phyloP scores from a whole-genome alignment of 2,329 filamentous ascomycete genomes.

The Penicillium crustosum region DNA sequence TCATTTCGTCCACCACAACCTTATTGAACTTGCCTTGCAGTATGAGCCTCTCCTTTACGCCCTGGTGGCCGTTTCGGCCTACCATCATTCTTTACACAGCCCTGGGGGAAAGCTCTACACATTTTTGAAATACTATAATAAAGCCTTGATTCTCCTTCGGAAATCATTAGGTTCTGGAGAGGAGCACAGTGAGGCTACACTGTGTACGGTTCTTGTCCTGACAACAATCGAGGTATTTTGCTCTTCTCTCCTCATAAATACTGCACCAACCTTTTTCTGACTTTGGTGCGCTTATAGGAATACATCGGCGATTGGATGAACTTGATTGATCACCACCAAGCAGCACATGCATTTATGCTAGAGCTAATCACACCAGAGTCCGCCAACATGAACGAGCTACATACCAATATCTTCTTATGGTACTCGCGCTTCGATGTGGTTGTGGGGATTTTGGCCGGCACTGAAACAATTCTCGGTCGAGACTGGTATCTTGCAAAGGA shows the following conservation, averaged over 20 bases:
- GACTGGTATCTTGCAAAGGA: conserved; percentile 74
- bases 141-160: conserved; percentile 75
- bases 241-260: background rate
- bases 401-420: conserved; percentile 78
- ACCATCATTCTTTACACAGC: conserved; percentile 73
- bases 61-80: conserved; percentile 82
- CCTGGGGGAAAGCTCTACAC: conserved; percentile 72
- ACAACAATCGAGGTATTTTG: conserved; percentile 82
- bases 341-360: conserved; percentile 77
- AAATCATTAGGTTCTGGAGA: conserved; percentile 69
- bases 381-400: conserved; percentile 67
- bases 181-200: conserved; percentile 68
- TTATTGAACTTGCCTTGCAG: conserved; percentile 70
- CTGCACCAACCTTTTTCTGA: background rate
- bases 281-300: conserved; percentile 59
- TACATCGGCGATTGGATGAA: conserved; percentile 96
- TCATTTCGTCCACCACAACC: conserved; percentile 69
- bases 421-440: conserved; percentile 87
- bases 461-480: conserved; percentile 68
- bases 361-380: conserved; percentile 75
- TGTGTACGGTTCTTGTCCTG: conserved; percentile 86
- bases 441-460: conserved; percentile 77
- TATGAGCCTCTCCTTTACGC: conserved; percentile 84
- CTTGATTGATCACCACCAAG: conserved; percentile 86
- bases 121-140: conserved; percentile 88